A percentile compares a stretch with the other conserved stretches of the same genome.
Conservation (phyloP, 352 stramenopile genomes). For the Phytophthora sp. region DNA sequence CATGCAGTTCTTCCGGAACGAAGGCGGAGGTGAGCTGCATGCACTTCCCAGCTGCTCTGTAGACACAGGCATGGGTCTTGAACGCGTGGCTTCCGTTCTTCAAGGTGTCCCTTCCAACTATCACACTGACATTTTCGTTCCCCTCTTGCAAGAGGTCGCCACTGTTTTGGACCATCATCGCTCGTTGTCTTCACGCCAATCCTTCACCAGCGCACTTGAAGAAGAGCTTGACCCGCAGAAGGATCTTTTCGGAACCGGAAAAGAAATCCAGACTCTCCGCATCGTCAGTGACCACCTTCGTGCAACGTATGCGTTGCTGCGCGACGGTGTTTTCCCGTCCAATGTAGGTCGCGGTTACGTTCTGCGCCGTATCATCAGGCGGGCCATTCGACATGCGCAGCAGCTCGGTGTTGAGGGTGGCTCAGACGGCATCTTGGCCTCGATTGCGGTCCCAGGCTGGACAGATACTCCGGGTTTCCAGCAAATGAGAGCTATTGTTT, state of each 20-base stretch:
- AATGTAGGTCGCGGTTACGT: slow-evolving; percentile 97
- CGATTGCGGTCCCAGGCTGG: slow-evolving; percentile 60
- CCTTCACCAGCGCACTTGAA: slow-evolving; percentile 49
- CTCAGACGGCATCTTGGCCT: slow-evolving; percentile 43
- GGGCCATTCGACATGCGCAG: slow-evolving; percentile 78
- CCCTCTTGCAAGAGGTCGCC: slow-evolving; percentile 73
- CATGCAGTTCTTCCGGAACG: slow-evolving; percentile 96
- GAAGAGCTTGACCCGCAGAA: slow-evolving; percentile 53
- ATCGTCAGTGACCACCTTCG: slow-evolving; percentile 97
- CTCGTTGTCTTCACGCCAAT: slow-evolving; percentile 11
- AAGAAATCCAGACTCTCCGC: slow-evolving; percentile 73
- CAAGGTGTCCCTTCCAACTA: slow-evolving; percentile 96
- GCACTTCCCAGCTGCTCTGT: slow-evolving; percentile 92
- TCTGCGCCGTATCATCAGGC: slow-evolving; percentile 93
- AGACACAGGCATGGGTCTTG: slow-evolving; percentile 98
- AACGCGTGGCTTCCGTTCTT: slow-evolving; percentile 95
- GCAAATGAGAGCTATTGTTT: slow-evolving; percentile 72
- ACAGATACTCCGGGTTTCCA: slow-evolving; percentile 38
- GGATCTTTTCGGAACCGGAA: slow-evolving; percentile 51
- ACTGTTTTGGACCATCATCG: slow-evolving; percentile 49
- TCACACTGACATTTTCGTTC: slow-evolving; percentile 96
- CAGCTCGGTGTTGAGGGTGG: slow-evolving; percentile 55
- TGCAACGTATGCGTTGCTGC: slow-evolving; percentile 93
- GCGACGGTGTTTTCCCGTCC: slow-evolving; percentile 94
- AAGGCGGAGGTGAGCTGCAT: slow-evolving; percentile 73